phyloP scores from a whole-genome alignment of 1,284 basidiomycete species.

The Inonotus hispidus region DNA sequence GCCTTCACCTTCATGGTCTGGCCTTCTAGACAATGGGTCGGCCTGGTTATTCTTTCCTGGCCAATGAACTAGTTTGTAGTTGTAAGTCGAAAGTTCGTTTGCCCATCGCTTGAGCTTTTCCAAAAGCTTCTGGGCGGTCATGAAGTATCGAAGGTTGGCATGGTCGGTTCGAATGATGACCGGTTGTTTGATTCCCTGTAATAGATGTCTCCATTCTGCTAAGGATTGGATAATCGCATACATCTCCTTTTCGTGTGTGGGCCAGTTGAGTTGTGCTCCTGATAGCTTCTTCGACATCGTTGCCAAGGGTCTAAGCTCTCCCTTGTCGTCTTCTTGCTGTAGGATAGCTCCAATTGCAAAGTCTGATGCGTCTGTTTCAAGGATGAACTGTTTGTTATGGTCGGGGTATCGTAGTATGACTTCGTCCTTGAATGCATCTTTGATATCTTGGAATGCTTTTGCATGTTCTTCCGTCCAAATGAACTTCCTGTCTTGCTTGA shows the following conservation, averaged over 20 bases:
- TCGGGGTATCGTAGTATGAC: constrained; percentile 18
- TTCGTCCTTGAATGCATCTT: constrained; percentile 23
- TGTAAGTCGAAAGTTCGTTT: constrained; percentile 22
- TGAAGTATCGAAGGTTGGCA: constrained; percentile 28
- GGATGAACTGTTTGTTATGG: constrained; percentile 11
- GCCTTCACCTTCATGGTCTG: constrained; percentile 17
- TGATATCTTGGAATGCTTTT: constrained; percentile 28
- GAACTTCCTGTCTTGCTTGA: constrained; percentile 19
- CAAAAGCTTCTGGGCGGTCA: constrained; percentile 20
- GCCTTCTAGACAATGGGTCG: constrained; percentile 27
- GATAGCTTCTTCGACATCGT: constrained; percentile 25
- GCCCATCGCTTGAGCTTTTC: constrained; percentile 29
- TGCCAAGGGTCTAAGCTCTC: constrained; percentile 24
- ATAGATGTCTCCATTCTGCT: constrained; percentile 31
- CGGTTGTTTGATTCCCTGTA: constrained; percentile 20
- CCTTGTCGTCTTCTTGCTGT: constrained; percentile 20
- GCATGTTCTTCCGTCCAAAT: constrained; percentile 20
- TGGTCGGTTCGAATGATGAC: constrained; percentile 29
- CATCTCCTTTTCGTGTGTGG: constrained; percentile 35
- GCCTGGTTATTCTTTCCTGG: constrained; percentile 26
- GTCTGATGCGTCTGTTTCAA: constrained; percentile 19
- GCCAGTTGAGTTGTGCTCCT: constrained; percentile 31
- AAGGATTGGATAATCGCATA: constrained; percentile 29
- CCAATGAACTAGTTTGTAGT: constrained; percentile 25
- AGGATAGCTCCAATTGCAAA: constrained; percentile 18